These are phyloP conservation scores for Papilionanthe hybrid DNA, from an alignment of 116 monocot species.

Conservation along the genomic window DNA sequence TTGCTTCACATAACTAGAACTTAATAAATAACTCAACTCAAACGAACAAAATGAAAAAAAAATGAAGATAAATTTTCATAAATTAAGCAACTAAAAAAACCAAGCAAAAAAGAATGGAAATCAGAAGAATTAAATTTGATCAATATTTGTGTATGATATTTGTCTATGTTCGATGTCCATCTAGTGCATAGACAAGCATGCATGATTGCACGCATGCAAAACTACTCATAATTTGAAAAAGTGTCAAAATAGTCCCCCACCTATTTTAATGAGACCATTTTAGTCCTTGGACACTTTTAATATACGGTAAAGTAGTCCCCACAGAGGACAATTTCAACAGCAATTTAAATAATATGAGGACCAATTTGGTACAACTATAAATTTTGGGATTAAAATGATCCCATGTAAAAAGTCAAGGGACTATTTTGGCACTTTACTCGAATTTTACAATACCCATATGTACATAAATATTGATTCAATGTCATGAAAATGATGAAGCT, in stretches of 20 bases:
- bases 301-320: too few relatives aligned
- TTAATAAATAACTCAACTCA: background rate
- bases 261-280: too few relatives aligned
- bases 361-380: too few relatives aligned
- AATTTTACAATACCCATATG: background rate
- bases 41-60: background rate
- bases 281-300: too few relatives aligned
- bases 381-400: too few relatives aligned
- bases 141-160: background rate
- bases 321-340: too few relatives aligned
- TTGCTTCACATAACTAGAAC: background rate
- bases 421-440: background rate
- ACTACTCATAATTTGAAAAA: background rate
- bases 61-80: background rate
- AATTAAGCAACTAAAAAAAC: conserved; percentile 3
- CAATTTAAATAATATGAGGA: too few relatives aligned
- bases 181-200: background rate
- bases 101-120: background rate
- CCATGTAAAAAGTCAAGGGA: too few relatives aligned
- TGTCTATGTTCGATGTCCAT: background rate
- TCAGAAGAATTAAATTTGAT: background rate
- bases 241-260: too few relatives aligned
- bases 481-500: background rate
- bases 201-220: background rate
- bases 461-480: background rate